Percentiles rank a stretch among this genome's conserved stretches.
phyloP scores from a whole-genome alignment of 73 alveolate genomes.

The Urostyla sp. region DNA sequence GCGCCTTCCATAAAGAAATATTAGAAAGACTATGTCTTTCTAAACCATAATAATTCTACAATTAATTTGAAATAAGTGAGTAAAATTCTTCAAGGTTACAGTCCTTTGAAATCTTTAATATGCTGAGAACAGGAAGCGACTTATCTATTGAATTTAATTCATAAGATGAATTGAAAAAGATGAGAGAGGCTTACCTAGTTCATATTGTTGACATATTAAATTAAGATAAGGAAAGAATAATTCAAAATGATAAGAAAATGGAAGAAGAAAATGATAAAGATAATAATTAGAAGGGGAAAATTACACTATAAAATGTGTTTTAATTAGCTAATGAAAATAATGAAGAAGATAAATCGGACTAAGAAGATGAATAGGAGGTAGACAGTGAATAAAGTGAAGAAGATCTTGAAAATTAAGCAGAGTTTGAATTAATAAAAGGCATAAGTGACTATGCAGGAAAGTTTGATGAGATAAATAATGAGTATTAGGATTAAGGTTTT shows the following conservation, averaged over 20 bases:
- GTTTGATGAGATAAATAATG: slow-evolving; percentile 2
- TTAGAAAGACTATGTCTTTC: slow-evolving; percentile 13
- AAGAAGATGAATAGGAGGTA: background rate
- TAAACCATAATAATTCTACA: slow-evolving; percentile 1
- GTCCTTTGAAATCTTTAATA: slow-evolving; percentile 22
- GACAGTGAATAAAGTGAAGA: slow-evolving; percentile 22
- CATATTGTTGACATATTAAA: slow-evolving; percentile 35
- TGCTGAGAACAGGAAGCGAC: slow-evolving; percentile 34
- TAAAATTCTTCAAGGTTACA: background rate
- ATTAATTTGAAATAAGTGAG: background rate
- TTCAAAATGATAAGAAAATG: slow-evolving; percentile 12
- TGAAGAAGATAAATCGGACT: background rate
- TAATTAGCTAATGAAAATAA: slow-evolving; percentile 29
- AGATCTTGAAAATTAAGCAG: background rate
- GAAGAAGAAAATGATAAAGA: slow-evolving; percentile 3
- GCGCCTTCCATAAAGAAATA: slow-evolving; percentile 36
- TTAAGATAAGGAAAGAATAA: slow-evolving; percentile 9
- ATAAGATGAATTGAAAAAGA: slow-evolving; percentile 14
- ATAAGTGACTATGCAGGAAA: background rate
- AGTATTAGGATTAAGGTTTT: slow-evolving; percentile 82
- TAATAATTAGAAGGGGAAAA: too few species aligned
- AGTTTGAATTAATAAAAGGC: background rate
- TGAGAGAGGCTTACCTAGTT: slow-evolving; percentile 25
- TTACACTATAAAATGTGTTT: slow-evolving; percentile 52
- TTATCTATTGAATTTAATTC: slow-evolving; percentile 18